These are phyloP conservation scores for Solanum tarapatanum DNA, from an alignment of 257 asterid species.

Conservation along the genomic window DNA sequence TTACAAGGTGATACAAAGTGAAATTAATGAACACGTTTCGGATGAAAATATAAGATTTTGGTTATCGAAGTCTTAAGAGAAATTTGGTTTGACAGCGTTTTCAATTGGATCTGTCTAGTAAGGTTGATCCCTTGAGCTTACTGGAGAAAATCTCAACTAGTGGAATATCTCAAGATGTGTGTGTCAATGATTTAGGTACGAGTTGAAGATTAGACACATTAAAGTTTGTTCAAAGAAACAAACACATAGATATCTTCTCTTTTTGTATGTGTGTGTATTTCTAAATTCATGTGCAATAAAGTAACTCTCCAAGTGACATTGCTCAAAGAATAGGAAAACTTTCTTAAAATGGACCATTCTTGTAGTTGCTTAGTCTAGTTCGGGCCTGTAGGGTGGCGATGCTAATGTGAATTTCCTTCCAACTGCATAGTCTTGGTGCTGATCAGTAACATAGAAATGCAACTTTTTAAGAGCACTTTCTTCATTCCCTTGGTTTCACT, in stretches of 20 bases:
- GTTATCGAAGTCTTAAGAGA: background rate
- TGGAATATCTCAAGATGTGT: conserved; percentile 82
- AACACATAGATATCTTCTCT: background rate
- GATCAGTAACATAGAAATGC: background rate
- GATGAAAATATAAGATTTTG: background rate
- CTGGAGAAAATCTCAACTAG: conserved; percentile 57
- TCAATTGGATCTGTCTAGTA: conserved; percentile 52
- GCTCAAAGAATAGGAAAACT: background rate
- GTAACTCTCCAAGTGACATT: background rate
- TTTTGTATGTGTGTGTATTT: background rate
- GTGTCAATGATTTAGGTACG: conserved; percentile 84
- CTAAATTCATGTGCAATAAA: background rate
- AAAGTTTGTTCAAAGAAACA: background rate
- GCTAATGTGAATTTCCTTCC: background rate
- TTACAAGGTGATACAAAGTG: conserved; percentile 54
- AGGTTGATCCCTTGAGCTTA: conserved; percentile 64
- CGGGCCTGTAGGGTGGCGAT: background rate
- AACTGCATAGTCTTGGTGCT: background rate
- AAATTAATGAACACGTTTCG: background rate
- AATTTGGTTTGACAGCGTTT: conserved; percentile 37
- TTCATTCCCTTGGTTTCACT: background rate
- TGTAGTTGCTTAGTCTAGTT: background rate
- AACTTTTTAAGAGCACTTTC: background rate
- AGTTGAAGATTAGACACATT: background rate
- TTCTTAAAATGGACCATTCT: background rate